Percentiles rank a stretch among this genome's conserved stretches.
Conservation (phyloP, 2,329 filamentous ascomycete genomes). For the Penicillium brevicompactum region DNA sequence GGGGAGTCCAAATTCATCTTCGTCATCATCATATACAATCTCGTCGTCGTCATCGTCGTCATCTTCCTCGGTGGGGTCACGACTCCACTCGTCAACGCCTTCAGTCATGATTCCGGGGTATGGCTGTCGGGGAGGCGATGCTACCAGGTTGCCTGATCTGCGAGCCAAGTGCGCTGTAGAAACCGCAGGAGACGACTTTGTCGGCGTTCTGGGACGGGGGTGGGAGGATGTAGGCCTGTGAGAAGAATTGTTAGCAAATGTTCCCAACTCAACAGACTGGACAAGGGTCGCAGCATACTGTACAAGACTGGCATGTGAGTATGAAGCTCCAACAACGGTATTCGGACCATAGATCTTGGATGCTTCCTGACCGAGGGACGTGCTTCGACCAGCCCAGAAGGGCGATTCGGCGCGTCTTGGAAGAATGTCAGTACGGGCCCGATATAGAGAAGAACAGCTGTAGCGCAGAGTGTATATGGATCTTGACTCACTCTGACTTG, state of each 20-base stretch:
- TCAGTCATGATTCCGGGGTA: constrained; percentile 82
- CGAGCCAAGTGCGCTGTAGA: constrained; percentile 52
- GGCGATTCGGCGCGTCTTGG: constrained; percentile 74
- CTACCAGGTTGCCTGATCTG: constrained; percentile 39
- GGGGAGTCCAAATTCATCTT: constrained; percentile 93
- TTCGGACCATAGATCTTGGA: constrained; percentile 63
- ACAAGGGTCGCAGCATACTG: constrained; percentile 57
- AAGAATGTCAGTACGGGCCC: constrained; percentile 16
- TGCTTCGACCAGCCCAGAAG: constrained; percentile 73
- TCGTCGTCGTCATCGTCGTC: constrained; percentile 69
- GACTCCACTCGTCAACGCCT: constrained; percentile 78
- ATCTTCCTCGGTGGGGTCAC: constrained; percentile 54
- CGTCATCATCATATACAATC: constrained; percentile 80
- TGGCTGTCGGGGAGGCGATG: constrained; percentile 64
- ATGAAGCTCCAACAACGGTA: constrained; percentile 88
- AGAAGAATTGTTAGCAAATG: constrained; percentile 13
- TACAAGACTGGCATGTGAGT: constrained; percentile 93
- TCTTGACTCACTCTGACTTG: constrained; percentile 25
- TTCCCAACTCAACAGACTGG: background rate
- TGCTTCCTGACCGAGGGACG: constrained; percentile 57
- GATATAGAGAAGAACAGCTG: background rate
- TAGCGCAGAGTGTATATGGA: background rate
- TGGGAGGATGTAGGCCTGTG: constrained; percentile 18
- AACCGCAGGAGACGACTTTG: constrained; percentile 58
- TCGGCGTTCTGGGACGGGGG: constrained; percentile 73